Percentiles rank a stretch among this genome's conserved stretches.
These are phyloP conservation scores for Scenedesmus sp. DNA, from an alignment of 163 green algal genomes.

Conservation along the genomic window DNA sequence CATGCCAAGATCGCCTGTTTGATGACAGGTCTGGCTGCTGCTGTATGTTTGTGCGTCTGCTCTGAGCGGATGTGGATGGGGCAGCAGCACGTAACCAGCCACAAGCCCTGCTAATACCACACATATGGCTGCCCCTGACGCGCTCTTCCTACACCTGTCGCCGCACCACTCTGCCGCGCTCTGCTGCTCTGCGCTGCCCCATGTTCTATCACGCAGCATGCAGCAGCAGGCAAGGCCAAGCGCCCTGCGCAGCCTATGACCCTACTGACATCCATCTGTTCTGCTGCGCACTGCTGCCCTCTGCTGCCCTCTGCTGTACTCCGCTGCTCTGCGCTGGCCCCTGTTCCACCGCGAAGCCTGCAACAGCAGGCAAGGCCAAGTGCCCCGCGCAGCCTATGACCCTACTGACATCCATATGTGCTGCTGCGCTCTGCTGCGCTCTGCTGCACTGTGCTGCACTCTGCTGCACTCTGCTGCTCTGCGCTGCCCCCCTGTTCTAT, in stretches of 20 bases:
- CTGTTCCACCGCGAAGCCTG: background rate
- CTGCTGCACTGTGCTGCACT: background rate
- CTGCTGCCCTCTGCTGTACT: background rate
- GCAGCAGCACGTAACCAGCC: background rate
- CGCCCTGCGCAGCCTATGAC: background rate
- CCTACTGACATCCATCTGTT: too few species aligned
- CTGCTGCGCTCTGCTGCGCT: background rate
- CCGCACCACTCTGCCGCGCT: background rate
- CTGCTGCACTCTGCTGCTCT: too few species aligned
- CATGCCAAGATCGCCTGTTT: too few species aligned
- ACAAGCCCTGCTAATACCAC: too few species aligned
- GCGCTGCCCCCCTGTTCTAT: too few species aligned
- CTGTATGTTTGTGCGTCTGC: background rate
- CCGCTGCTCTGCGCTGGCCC: too few species aligned
- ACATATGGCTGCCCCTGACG: too few species aligned
- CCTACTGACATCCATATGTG: too few species aligned
- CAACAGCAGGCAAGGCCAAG: background rate
- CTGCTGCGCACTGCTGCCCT: background rate
- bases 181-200: background rate
- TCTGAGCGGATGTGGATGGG: too few species aligned
- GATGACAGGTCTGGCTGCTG: background rate
- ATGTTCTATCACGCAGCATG: background rate
- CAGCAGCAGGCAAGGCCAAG: slow-evolving; percentile 33
- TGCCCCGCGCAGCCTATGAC: too few species aligned
- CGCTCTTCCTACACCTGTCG: too few species aligned